A percentile compares a stretch with the other conserved stretches of the same genome.
phyloP scores from a whole-genome alignment of 768 basidiomycete species.

The Tulasnella sp. region DNA sequence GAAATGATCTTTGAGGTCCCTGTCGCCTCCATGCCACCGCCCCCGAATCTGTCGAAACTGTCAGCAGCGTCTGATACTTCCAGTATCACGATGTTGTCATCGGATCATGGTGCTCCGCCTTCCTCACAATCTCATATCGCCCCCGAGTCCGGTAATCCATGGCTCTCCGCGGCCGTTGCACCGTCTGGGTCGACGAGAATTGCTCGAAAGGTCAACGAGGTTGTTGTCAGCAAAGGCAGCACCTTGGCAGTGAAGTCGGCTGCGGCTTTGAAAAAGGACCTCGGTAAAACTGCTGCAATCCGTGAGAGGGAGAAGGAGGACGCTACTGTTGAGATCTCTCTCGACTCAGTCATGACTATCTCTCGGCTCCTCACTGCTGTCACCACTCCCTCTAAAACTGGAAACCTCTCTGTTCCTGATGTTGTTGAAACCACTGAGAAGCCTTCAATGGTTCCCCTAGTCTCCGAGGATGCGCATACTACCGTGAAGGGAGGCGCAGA shows the following conservation, averaged over 20 bases:
- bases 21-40: neutral
- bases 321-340: slow-evolving; percentile 65
- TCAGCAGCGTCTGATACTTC: slow-evolving; percentile 47
- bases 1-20: no score
- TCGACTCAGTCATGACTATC: slow-evolving; percentile 37
- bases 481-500: no score
- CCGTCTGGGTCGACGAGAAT: slow-evolving; percentile 31
- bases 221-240: slow-evolving; percentile 60
- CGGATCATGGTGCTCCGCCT: neutral
- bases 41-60: neutral
- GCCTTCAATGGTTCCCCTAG: no score
- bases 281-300: slow-evolving; percentile 45
- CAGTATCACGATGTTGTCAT: slow-evolving; percentile 55
- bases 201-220: slow-evolving; percentile 62
- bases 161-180: slow-evolving; percentile 42
- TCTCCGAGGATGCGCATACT: no score
- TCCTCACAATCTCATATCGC: neutral
- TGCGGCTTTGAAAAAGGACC: slow-evolving; percentile 61
- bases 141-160: slow-evolving; percentile 49
- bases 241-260: slow-evolving; percentile 52
- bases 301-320: slow-evolving; percentile 58
- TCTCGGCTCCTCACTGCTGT: no score
- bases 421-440: no score
- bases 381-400: no score
- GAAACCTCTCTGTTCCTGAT: no score